A percentile compares a stretch with the other conserved stretches of the same genome.
Conservation (phyloP, 2,329 filamentous ascomycete genomes). For the Aspergillaceae sp. region DNA sequence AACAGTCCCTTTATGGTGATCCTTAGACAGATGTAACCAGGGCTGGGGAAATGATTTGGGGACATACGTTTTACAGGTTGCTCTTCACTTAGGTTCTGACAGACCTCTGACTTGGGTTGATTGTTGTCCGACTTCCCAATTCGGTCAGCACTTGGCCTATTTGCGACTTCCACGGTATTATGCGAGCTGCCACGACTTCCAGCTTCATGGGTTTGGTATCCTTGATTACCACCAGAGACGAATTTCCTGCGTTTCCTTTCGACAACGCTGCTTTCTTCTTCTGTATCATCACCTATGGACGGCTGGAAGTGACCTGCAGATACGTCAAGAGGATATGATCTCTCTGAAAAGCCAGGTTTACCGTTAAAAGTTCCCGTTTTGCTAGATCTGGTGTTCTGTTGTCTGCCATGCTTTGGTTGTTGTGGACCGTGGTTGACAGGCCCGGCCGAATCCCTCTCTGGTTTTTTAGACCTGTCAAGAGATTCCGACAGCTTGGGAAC, state of each 20-base stretch:
- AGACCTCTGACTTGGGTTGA: neutral
- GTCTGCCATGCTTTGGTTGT: no score
- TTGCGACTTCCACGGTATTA: neutral
- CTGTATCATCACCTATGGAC: neutral
- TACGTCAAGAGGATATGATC: neutral
- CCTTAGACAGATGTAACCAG: no score
- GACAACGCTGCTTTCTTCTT: neutral
- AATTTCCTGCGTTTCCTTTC: constrained; percentile 7
- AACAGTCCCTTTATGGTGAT: constrained; percentile 2
- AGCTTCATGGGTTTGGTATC: neutral
- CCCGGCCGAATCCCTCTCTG: no score
- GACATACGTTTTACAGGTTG: neutral
- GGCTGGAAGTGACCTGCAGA: neutral
- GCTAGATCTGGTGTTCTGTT: neutral
- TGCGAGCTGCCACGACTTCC: no score
- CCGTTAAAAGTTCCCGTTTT: neutral
- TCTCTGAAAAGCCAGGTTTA: neutral
- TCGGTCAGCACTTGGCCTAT: neutral
- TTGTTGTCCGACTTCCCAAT: neutral
- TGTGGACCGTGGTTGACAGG: no score
- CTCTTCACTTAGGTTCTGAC: neutral
- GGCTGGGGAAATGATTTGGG: neutral
- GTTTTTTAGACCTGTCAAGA: no score
- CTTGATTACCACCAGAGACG: neutral
- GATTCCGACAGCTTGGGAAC: no score